phyloP scores from a whole-genome alignment of 257 asterid genomes.

The Catharanthus roseus region DNA sequence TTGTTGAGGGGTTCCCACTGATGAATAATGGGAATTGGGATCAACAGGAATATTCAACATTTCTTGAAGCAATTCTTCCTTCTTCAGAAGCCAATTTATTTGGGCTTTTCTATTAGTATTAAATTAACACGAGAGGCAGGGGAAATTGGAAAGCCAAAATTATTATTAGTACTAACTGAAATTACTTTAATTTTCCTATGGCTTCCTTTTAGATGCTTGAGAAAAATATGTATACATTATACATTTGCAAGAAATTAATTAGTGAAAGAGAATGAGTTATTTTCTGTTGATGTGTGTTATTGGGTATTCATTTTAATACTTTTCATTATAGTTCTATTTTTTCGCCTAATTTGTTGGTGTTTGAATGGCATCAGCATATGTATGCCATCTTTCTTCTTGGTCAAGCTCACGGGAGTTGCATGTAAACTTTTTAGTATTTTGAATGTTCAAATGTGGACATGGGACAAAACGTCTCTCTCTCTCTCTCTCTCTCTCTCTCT shows the following conservation, averaged over 20 bases:
- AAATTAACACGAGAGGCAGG: not conserved
- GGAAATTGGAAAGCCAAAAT: not conserved
- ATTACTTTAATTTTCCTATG: too few relatives aligned
- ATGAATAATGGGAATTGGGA: too few relatives aligned
- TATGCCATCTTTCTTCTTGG: not conserved
- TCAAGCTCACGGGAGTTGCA: constrained; percentile 14
- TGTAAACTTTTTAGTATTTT: not conserved
- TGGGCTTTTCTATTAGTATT: not conserved
- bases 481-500: too few relatives aligned
- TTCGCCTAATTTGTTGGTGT: too few relatives aligned
- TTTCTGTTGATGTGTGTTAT: too few relatives aligned
- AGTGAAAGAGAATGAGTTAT: too few relatives aligned
- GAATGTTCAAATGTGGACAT: not conserved
- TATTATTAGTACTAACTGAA: constrained; percentile 3
- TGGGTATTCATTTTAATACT: too few relatives aligned
- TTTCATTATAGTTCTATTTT: not conserved
- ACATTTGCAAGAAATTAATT: too few relatives aligned
- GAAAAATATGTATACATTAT: too few relatives aligned
- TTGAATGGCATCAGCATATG: constrained; percentile 7
- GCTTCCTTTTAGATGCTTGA: too few relatives aligned
- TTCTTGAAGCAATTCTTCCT: constrained; percentile 5
- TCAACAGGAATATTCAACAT: too few relatives aligned
- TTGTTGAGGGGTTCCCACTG: too few relatives aligned
- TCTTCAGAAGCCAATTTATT: not conserved
- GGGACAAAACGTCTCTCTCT: not conserved